Conservation (phyloP, 768 basidiomycete genomes). For the Termitomyces eurrhizus region DNA sequence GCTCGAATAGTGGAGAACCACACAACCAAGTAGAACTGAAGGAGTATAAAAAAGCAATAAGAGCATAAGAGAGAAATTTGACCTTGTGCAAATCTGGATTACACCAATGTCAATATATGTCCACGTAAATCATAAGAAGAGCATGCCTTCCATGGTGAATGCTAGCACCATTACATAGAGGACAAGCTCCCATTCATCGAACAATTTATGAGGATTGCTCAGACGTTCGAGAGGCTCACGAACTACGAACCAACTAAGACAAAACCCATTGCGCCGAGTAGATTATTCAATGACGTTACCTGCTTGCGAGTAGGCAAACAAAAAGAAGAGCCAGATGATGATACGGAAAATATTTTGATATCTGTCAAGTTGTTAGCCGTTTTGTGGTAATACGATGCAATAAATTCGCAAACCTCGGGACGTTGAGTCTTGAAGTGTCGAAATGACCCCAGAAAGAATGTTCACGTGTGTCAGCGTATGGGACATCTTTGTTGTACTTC, state of each 20-base stretch:
- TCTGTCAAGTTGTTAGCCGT: slow-evolving; percentile 28
- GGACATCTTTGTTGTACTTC: slow-evolving; percentile 50
- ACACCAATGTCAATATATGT: neutral
- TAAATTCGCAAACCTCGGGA: slow-evolving; percentile 53
- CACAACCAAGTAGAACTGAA: slow-evolving; percentile 66
- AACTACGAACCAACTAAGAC: slow-evolving; percentile 38
- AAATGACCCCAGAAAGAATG: slow-evolving; percentile 66
- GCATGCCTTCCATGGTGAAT: slow-evolving; percentile 75
- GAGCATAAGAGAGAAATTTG: neutral
- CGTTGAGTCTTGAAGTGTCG: slow-evolving; percentile 72
- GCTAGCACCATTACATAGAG: slow-evolving; percentile 78
- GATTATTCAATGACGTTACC: slow-evolving; percentile 37
- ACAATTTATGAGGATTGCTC: slow-evolving; percentile 43
- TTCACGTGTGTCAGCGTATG: slow-evolving; percentile 53
- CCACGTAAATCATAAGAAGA: neutral
- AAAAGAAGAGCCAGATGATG: slow-evolving; percentile 71
- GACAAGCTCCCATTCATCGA: slow-evolving; percentile 78
- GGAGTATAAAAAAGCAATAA: neutral
- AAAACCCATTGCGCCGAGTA: neutral
- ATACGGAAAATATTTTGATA: slow-evolving; percentile 88
- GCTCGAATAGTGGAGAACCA: slow-evolving; percentile 78
- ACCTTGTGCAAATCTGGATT: slow-evolving; percentile 54
- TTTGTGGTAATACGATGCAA: neutral
- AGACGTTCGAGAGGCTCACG: slow-evolving; percentile 74
- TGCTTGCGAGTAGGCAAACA: slow-evolving; percentile 79